Evolutionary conservation across 2,329 filamentous ascomycete species (phyloP), one percentile per base, ranked within the genome.

Genomic region (Alternaria dauci): DNA sequence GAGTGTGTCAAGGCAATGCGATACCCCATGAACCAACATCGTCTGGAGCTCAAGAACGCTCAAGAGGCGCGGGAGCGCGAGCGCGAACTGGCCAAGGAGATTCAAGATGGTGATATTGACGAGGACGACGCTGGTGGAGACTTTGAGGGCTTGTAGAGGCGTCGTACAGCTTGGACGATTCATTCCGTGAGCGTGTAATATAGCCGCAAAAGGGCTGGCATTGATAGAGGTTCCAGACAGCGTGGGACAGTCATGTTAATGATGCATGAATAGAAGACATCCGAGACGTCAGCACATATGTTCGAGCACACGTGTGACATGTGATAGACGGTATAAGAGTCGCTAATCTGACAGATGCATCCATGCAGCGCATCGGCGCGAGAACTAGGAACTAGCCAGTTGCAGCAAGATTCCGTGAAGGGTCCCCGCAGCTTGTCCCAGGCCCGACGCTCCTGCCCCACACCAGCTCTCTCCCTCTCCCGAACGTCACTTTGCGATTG

Each of bases 1-100:
- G 95, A 99, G 83, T 98, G 94, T 76, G 94, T 99, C 74, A 98
- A 97, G 91, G 94, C 95, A 26, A 99, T 99, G 95, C 89, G 95
- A 56, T 99, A 98, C 82, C 95, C 95, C 2, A 98, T 98, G 94
- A 97, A 99, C 83, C 95, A 98, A 81, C 95, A 99, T 81, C 89
- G 95, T 18, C 85, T 98, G 57, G 95, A 99, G 81, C 86, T 99
- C 57, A 98, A 97, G 87, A 98, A 96, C 73, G 95, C 95, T 0
- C 94, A 98, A 80, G 96, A 99, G 81, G 95, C 95, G n/a, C 88
- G 95, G 52, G 95, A 99, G 80, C 87, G 95, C 20, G 95, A 99
- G 84, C 88, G 95, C 18, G 95, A 99, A 81, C 88, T 99, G 85
- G 95, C 94, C 65, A 98, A 98, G 86, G 95, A 99, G 84, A 98